Conservation (phyloP, 176 grass and related monocot species). For the Metroxylon sagu region DNA sequence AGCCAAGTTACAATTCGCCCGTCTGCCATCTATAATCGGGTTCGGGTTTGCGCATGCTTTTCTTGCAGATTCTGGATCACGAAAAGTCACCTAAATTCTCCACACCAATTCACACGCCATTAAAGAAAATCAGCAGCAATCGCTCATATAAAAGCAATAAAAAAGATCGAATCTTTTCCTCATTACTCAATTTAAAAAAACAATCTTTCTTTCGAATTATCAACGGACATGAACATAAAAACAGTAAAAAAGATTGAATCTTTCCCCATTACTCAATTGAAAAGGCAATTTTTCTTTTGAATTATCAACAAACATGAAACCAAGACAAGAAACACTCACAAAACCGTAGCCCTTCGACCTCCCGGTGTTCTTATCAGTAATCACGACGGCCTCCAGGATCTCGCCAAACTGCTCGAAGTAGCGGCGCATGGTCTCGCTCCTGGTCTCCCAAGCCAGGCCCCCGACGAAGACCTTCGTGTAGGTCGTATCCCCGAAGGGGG, state of each 20-base stretch:
- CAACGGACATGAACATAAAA: too few species aligned
- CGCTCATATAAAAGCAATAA: not conserved
- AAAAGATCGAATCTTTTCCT: too few species aligned
- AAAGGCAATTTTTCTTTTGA: too few species aligned
- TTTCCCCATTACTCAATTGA: too few species aligned
- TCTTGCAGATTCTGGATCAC: constrained; percentile 72
- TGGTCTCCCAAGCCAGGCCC: constrained; percentile 96
- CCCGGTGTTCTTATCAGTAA: constrained; percentile 77
- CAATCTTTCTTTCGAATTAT: too few species aligned
- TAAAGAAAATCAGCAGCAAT: not conserved
- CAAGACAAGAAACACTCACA: constrained; percentile 37
- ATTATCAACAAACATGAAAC: not conserved
- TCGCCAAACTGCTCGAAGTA: constrained; percentile 81
- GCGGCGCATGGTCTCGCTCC: constrained; percentile 59
- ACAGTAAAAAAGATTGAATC: too few species aligned
- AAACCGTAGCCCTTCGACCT: constrained; percentile 97
- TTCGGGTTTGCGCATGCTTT: constrained; percentile 68
- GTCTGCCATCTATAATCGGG: constrained; percentile 77
- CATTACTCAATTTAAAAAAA: too few species aligned
- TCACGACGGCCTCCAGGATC: constrained; percentile 94
- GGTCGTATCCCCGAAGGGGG: constrained; percentile 83
- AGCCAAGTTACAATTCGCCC: constrained; percentile 91
- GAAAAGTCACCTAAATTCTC: constrained; percentile 64
- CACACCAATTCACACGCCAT: constrained; percentile 6
- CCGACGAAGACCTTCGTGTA: constrained; percentile 98